These are phyloP conservation scores for Aspergillus fischeri DNA, from an alignment of 2,329 filamentous ascomycete genomes.

Conservation along the genomic window DNA sequence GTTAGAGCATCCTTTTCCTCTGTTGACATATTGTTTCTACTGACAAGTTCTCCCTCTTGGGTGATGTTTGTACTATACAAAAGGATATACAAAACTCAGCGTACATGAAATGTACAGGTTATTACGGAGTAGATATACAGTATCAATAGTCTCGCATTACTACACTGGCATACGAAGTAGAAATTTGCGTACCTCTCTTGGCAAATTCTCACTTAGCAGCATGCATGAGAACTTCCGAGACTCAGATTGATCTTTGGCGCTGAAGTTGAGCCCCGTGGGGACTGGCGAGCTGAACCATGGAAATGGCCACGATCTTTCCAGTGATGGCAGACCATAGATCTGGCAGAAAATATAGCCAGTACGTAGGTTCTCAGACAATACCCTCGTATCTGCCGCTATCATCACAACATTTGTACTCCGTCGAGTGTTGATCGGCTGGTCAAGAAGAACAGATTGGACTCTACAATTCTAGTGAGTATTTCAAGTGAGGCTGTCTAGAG, in stretches of 20 bases:
- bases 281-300: neutral
- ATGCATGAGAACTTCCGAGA: neutral
- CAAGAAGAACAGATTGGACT: neutral
- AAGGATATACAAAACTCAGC: neutral
- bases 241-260: neutral
- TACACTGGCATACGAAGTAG: neutral
- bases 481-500: neutral
- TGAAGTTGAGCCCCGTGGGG: neutral
- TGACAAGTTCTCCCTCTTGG: neutral
- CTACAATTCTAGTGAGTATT: neutral
- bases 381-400: neutral
- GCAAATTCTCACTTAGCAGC: neutral
- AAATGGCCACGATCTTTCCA: neutral
- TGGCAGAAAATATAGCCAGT: neutral
- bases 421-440: too few relatives aligned
- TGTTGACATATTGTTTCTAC: neutral
- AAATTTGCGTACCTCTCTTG: neutral
- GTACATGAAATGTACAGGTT: neutral
- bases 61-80: neutral
- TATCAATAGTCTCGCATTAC: neutral
- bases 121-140: neutral
- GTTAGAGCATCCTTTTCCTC: neutral
- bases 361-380: neutral
- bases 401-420: neutral
- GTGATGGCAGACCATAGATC: neutral